Base-by-base conservation (phyloP, 2,329 filamentous ascomycete genomes). In the Acephala macrosclerotiorum region DNA sequence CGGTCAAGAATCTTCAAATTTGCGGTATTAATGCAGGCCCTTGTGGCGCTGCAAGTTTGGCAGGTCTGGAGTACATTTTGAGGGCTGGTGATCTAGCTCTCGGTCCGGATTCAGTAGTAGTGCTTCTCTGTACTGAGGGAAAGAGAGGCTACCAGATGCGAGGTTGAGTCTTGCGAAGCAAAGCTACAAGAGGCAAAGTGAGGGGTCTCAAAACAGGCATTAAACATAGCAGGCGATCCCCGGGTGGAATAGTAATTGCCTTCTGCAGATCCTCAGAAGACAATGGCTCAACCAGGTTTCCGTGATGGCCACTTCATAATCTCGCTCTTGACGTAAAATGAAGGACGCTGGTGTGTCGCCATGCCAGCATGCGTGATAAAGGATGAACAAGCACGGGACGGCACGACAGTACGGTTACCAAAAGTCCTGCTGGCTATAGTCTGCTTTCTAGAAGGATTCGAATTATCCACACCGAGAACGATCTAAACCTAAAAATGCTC, bases 71-170 rank as follows among this genome's bases (percentile, higher is more conserved):
- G 36, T 83, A 82, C 29, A 72, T 89, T 2, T 77, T 72, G 18
- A 45, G 25, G 16, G 22, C 25, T n/a, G 61, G 36, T 81, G 83
- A 2, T 75, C 81, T 5, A 8, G n/a, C 18, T 16, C 45, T 71
- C 5, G 75, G 75, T 0, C 72, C 87, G 0, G 74, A 78, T 8
- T 84, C 87, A 0, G 81, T 88, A 0, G 82, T 93, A 0, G 83
- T 93, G 0, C 75, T 93, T 1, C 83, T 92, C 49, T 89, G 86
- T 67, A 93, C 91, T 0, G 89, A 92, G 74, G 89, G 89, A 0
- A 71, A 73, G 9, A 81, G 89, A 42, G 79, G 83, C 1, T 91
- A 91, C 68, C 58, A 38, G 29, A 26, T 57, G 55, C 36, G 55
- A 11, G 12, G 20, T 22, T 38, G 35, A 57, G 9, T 42, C 16